Evolutionary conservation across 2,329 filamentous ascomycete genomes (phyloP).

Genomic region (Colletotrichum graminicola): DNA sequence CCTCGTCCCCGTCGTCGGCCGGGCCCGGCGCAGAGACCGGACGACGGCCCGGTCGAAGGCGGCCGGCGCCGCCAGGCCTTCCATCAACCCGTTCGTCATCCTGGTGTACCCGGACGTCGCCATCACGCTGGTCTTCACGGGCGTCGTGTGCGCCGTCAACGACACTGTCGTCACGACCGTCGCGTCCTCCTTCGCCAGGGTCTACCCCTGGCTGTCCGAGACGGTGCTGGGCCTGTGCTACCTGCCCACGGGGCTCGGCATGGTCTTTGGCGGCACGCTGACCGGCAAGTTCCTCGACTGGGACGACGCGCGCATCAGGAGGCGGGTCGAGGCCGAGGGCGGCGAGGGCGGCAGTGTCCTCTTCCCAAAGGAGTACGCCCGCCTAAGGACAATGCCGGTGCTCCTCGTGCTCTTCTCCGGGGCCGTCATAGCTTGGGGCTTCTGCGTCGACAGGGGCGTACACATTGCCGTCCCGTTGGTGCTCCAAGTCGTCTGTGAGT

Average conservation of each 20-base stretch:
- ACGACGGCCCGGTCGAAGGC: slow-evolving; percentile 9
- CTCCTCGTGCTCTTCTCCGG: slow-evolving; percentile 45
- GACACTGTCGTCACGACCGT: slow-evolving; percentile 53
- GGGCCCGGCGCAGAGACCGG: slow-evolving; percentile 29
- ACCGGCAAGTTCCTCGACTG: slow-evolving; percentile 49
- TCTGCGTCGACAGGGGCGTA: slow-evolving; percentile 44
- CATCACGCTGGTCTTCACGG: slow-evolving; percentile 49
- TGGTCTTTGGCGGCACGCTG: slow-evolving; percentile 47
- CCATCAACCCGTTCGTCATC: slow-evolving; percentile 49
- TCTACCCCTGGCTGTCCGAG: slow-evolving; percentile 47
- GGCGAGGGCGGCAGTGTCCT: background rate
- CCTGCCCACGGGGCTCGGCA: slow-evolving; percentile 49
- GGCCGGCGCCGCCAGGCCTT: slow-evolving; percentile 4
- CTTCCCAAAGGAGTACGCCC: slow-evolving; percentile 48
- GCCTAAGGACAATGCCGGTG: slow-evolving; percentile 46
- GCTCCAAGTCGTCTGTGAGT: slow-evolving; percentile 46
- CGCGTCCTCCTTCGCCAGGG: slow-evolving; percentile 48
- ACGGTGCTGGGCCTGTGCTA: slow-evolving; percentile 51
- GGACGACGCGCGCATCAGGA: slow-evolving; percentile 47
- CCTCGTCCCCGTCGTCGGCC: slow-evolving; percentile 42
- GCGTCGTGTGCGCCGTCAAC: slow-evolving; percentile 51
- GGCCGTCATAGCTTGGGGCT: slow-evolving; percentile 48
- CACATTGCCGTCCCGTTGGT: slow-evolving; percentile 46
- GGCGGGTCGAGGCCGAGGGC: slow-evolving; percentile 7
- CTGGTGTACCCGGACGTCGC: slow-evolving; percentile 49